Conservation (phyloP, 345 rosid species). For the Melastoma malabathricum region DNA sequence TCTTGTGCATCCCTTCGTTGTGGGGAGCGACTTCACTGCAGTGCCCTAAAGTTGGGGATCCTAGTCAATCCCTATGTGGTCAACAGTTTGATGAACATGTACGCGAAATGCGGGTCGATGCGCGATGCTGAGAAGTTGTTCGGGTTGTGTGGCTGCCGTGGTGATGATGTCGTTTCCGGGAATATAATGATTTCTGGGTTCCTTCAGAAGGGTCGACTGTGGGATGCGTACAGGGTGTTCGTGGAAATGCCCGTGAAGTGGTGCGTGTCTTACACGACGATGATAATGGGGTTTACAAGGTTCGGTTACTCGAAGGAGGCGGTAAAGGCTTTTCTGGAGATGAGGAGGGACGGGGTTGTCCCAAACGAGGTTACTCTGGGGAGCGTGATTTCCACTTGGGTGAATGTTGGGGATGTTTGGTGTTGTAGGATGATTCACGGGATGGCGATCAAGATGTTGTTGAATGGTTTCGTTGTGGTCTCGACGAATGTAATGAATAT, state of each 20-base stretch:
- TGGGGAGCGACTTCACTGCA: conserved; percentile 45
- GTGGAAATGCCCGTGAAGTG: conserved; percentile 45
- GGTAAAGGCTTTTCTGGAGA: conserved; percentile 35
- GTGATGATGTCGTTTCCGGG: conserved; percentile 40
- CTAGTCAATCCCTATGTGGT: conserved; percentile 41
- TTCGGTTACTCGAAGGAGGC: conserved; percentile 37
- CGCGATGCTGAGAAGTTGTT: conserved; percentile 40
- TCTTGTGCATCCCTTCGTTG: conserved; percentile 26
- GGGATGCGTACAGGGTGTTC: conserved; percentile 46
- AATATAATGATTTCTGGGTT: conserved; percentile 60
- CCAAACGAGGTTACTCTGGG: conserved; percentile 52
- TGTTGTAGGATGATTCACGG: conserved; percentile 52
- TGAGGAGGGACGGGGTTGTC: conserved; percentile 34
- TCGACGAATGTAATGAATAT: conserved; percentile 55
- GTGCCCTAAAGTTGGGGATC: conserved; percentile 41
- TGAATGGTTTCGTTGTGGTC: conserved; percentile 33
- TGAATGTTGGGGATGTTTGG: conserved; percentile 39
- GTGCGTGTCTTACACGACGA: conserved; percentile 51
- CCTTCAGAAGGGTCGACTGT: conserved; percentile 27
- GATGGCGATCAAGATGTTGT: conserved; percentile 34
- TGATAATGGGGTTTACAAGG: conserved; percentile 55
- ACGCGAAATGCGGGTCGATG: conserved; percentile 48
- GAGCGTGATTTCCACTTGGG: conserved; percentile 40
- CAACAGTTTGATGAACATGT: conserved; percentile 67
- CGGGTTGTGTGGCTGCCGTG: conserved; percentile 14